phyloP scores from a whole-genome alignment of 2,329 filamentous ascomycete genomes.

The Calcarisporium arbuscula region DNA sequence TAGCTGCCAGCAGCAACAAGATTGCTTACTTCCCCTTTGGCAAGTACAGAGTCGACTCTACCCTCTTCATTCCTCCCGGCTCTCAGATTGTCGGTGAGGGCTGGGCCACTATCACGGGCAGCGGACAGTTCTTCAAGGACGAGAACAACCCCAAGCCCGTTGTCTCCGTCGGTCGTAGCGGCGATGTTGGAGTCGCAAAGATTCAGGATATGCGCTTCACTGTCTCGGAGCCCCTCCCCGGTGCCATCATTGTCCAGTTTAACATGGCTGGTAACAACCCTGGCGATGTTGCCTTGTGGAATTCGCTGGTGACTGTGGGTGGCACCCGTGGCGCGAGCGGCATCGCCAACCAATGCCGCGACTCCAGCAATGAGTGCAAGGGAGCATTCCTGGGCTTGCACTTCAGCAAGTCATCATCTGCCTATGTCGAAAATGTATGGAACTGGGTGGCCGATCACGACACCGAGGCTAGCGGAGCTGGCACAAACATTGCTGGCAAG shows the following conservation, averaged over 20 bases:
- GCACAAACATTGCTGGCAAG: constrained; percentile 39
- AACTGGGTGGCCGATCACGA: constrained; percentile 42
- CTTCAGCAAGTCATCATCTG: constrained; percentile 26
- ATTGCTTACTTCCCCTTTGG: constrained; percentile 24
- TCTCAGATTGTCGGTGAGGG: constrained; percentile 49
- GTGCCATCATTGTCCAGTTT: constrained; percentile 36
- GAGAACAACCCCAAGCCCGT: constrained; percentile 40
- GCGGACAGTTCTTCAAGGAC: constrained; percentile 36
- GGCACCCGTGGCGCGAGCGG: constrained; percentile 32
- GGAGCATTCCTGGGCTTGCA: constrained; percentile 44
- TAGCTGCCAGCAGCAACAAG: constrained; percentile 24
- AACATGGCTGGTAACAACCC: constrained; percentile 40
- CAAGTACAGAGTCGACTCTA: constrained; percentile 19
- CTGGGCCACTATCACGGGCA: constrained; percentile 44
- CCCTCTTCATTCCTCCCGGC: constrained; percentile 24
- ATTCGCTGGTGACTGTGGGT: constrained; percentile 38
- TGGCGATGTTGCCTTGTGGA: constrained; percentile 46
- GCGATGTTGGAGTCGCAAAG: constrained; percentile 42
- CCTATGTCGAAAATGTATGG: constrained; percentile 23
- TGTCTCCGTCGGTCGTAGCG: constrained; percentile 42
- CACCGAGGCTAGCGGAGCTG: constrained; percentile 39
- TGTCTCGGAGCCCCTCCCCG: constrained; percentile 36
- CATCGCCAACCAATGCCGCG: constrained; percentile 29
- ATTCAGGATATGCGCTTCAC: constrained; percentile 48
- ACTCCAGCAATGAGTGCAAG: constrained; percentile 30